A percentile compares a stretch with the other conserved stretches of the same genome.
Evolutionary conservation across 2,329 filamentous ascomycete genomes (phyloP).

Genomic region (Beauveria sp.): DNA sequence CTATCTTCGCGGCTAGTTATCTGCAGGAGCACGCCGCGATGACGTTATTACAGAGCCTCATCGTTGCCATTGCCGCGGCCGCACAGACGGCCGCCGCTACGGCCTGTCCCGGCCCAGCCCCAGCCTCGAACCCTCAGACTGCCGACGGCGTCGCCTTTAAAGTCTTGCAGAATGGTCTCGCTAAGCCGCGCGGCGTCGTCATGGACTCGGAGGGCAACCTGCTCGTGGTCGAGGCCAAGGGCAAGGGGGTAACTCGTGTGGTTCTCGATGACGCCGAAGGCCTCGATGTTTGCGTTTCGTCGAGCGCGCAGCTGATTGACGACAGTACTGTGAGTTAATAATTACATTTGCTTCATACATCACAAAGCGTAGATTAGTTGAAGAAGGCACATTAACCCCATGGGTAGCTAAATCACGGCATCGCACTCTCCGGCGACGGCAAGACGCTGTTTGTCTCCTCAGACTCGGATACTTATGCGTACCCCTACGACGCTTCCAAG

Average conservation of each 20-base stretch:
- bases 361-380: not conserved
- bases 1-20: not conserved
- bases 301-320: constrained; percentile 21
- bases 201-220: constrained; percentile 30
- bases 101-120: constrained; percentile 5
- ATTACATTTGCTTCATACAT: no score
- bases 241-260: constrained; percentile 25
- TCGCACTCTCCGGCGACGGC: constrained; percentile 38
- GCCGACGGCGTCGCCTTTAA: constrained; percentile 21
- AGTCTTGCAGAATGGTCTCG: constrained; percentile 20
- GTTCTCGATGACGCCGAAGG: constrained; percentile 24
- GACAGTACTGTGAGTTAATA: constrained; percentile 18
- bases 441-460: constrained; percentile 45
- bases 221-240: constrained; percentile 26
- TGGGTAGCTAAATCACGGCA: constrained; percentile 40
- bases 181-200: constrained; percentile 24
- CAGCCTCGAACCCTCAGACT: constrained; percentile 13
- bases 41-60: not conserved
- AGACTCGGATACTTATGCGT: constrained; percentile 45
- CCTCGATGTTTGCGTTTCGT: constrained; percentile 22
- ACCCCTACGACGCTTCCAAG: constrained; percentile 47
- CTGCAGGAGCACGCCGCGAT: not conserved
- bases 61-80: not conserved
- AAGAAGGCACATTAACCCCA: not conserved
- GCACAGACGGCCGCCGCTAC: not conserved